Conservation (phyloP, 495 filamentous ascomycete genomes). For the Chaetomidium leptoderma region DNA sequence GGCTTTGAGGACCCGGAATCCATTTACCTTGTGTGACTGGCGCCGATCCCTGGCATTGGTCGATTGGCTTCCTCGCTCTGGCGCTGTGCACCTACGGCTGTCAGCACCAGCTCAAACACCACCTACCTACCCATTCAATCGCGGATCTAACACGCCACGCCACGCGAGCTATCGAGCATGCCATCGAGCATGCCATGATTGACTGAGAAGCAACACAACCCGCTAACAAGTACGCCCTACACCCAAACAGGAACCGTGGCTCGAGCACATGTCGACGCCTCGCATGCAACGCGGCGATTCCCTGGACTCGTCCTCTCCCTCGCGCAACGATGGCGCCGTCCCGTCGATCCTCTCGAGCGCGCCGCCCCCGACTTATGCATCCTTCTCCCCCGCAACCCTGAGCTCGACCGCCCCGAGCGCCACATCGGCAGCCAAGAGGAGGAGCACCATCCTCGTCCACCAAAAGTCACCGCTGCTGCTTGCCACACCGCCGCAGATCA, state of each 20-base stretch:
- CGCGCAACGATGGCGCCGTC: slow-evolving; percentile 27
- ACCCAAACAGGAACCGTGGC: slow-evolving; percentile 42
- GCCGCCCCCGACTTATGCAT: slow-evolving; percentile 33
- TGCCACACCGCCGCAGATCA: slow-evolving; percentile 90
- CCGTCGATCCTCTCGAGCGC: slow-evolving; percentile 21
- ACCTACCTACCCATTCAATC: neutral
- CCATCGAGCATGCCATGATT: slow-evolving; percentile 7
- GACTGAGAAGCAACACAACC: neutral
- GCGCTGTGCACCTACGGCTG: neutral
- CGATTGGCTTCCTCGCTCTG: neutral
- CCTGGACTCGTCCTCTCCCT: slow-evolving; percentile 31
- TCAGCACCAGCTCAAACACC: neutral
- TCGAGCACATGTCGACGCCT: slow-evolving; percentile 49
- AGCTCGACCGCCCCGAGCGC: slow-evolving; percentile 49
- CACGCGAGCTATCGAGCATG: neutral
- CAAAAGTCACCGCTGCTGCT: slow-evolving; percentile 92
- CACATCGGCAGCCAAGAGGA: slow-evolving; percentile 65
- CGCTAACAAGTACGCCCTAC: slow-evolving; percentile 24
- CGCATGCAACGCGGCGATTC: slow-evolving; percentile 34
- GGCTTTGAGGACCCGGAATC: neutral
- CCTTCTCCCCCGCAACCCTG: slow-evolving; percentile 77
- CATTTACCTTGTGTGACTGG: neutral
- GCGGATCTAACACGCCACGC: too few relatives aligned
- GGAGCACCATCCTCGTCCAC: slow-evolving; percentile 89
- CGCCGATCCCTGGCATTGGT: neutral